Conservation (phyloP, 768 basidiomycete species). For the Lepiota brunneoincarnata region DNA sequence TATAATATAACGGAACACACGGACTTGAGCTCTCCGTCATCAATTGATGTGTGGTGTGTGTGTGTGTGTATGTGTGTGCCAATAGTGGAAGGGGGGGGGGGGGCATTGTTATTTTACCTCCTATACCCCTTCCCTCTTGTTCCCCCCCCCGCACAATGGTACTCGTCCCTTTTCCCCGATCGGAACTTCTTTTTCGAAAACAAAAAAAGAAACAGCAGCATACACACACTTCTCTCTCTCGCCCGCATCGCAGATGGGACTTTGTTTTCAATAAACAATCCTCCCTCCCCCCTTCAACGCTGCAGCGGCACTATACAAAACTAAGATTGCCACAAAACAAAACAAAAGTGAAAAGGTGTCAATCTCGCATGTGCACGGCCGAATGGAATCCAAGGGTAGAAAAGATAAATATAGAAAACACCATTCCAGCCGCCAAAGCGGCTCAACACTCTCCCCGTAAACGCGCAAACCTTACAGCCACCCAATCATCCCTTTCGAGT, state of each 20-base stretch:
- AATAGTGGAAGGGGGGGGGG: neutral
- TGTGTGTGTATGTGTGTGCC: neutral
- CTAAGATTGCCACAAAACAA: too few species aligned
- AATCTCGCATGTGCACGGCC: neutral
- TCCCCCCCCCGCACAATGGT: neutral
- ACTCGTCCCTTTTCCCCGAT: conserved; percentile 28
- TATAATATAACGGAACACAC: neutral
- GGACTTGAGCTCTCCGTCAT: neutral
- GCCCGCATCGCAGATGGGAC: neutral
- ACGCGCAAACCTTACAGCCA: too few species aligned
- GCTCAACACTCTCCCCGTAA: conserved; percentile 1
- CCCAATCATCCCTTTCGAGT: too few species aligned
- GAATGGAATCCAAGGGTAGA: neutral
- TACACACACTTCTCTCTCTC: too few species aligned
- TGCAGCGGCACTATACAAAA: too few species aligned
- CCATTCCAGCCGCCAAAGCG: conserved; percentile 1
- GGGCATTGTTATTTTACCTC: neutral
- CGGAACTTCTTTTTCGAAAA: conserved; percentile 40
- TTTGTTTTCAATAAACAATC: neutral
- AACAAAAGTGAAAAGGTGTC: too few species aligned
- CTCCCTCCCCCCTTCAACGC: neutral
- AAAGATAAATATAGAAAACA: neutral
- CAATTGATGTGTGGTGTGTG: neutral
- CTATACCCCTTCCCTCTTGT: neutral
- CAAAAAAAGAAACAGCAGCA: conserved; percentile 6